Evolutionary conservation across 2,329 filamentous ascomycete species (phyloP).

Genomic region (Aspergillus sp.): DNA sequence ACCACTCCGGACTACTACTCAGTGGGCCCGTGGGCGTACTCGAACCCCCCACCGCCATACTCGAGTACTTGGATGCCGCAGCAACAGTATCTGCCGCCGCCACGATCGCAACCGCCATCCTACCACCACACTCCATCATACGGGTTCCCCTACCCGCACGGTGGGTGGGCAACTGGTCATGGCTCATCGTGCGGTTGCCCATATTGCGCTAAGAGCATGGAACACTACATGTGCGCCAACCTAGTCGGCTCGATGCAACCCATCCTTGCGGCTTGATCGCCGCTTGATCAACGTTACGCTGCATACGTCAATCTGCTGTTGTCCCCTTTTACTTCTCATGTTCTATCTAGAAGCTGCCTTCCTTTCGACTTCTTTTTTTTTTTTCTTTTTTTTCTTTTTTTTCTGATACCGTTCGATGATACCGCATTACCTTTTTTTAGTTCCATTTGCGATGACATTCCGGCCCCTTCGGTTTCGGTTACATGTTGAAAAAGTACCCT

Average conservation of each 20-base stretch:
- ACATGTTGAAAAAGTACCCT: conserved; percentile 34
- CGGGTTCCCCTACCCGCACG: conserved; percentile 46
- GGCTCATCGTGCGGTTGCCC: conserved; percentile 49
- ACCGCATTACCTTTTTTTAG: conserved; percentile 23
- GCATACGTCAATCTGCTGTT: conserved; percentile 9
- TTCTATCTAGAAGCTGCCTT: conserved; percentile 23
- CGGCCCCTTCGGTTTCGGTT: conserved; percentile 31
- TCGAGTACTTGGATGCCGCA: conserved; percentile 41
- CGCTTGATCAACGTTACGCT: conserved; percentile 10
- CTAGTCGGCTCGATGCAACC: conserved; percentile 44
- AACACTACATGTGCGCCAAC: conserved; percentile 49
- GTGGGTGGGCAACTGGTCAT: conserved; percentile 50
- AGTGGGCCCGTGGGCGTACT: conserved; percentile 44
- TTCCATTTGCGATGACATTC: conserved; percentile 26
- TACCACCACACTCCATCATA: conserved; percentile 52
- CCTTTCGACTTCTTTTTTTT: conserved; percentile 23
- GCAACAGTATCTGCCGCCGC: conserved; percentile 36
- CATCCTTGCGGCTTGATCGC: conserved; percentile 40
- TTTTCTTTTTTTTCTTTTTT: conserved; percentile 19
- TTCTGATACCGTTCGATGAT: conserved; percentile 28
- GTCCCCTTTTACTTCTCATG: conserved; percentile 14
- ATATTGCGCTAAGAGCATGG: conserved; percentile 51
- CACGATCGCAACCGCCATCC: conserved; percentile 47
- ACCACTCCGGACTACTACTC: conserved; percentile 50
- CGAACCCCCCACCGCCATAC: conserved; percentile 43